Percentiles rank a stretch among this genome's conserved stretches.
phyloP scores from a whole-genome alignment of 345 rosid genomes.

The Eucalyptus albens region DNA sequence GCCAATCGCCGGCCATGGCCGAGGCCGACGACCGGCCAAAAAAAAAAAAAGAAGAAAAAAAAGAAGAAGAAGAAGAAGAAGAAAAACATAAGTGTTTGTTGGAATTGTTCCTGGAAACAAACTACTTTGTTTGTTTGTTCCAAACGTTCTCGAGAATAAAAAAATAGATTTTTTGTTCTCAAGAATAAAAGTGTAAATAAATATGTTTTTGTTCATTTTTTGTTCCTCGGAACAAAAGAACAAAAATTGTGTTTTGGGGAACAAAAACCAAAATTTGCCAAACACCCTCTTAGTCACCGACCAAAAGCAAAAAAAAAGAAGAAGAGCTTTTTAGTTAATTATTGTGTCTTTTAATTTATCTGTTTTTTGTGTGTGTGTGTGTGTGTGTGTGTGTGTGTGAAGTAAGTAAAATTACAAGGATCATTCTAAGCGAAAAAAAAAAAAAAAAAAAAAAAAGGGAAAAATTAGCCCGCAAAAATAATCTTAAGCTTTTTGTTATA shows the following conservation, averaged over 20 bases:
- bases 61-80: rapidly evolving
- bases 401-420: not conserved
- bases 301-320: no score
- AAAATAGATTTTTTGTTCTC: no score
- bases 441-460: no score
- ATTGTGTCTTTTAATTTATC: not conserved
- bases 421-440: not conserved
- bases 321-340: no score
- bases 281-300: no score
- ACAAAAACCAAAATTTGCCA: no score
- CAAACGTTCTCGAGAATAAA: rapidly evolving
- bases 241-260: rapidly evolving
- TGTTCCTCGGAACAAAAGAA: rapidly evolving
- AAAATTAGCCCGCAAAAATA: not conserved
- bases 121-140: rapidly evolving
- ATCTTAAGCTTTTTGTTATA: not conserved
- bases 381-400: no score
- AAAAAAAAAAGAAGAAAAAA: no score
- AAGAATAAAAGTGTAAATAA: rapidly evolving
- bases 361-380: no score
- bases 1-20: rapidly evolving
- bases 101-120: rapidly evolving
- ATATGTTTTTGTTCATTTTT: rapidly evolving
- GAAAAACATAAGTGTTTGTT: rapidly evolving
- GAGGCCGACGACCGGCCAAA: rapidly evolving